Percentiles rank a stretch among this genome's conserved stretches.
These are phyloP conservation scores for Gillenia trifoliata DNA, from an alignment of 306 rosid species.

Conservation along the genomic window DNA sequence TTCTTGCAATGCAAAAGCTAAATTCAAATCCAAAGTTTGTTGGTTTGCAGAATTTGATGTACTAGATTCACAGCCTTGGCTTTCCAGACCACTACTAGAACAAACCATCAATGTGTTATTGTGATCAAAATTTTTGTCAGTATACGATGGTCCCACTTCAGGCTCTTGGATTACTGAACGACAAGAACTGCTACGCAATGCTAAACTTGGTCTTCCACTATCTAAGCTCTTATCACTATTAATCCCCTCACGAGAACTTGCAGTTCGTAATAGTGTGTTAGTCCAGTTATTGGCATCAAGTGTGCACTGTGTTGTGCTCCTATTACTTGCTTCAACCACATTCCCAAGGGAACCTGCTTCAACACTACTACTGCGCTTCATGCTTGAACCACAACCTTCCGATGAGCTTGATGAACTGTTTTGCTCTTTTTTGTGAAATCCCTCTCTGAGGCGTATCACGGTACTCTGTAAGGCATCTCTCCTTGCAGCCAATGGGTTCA, in stretches of 20 bases:
- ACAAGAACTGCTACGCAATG: slow-evolving; percentile 87
- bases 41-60: slow-evolving; percentile 88
- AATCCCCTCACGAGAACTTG: slow-evolving; percentile 79
- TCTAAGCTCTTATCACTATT: slow-evolving; percentile 94
- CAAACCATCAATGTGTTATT: slow-evolving; percentile 64
- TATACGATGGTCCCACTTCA: slow-evolving; percentile 58
- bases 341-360: slow-evolving; percentile 80
- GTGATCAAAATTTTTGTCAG: slow-evolving; percentile 66
- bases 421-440: slow-evolving; percentile 90
- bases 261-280: slow-evolving; percentile 54
- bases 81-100: slow-evolving; percentile 89
- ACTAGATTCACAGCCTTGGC: slow-evolving; percentile 91
- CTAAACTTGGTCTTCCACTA: slow-evolving; percentile 98
- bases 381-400: slow-evolving; percentile 97
- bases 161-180: slow-evolving; percentile 86
- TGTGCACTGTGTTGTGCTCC: slow-evolving; percentile 46
- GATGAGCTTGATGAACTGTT: slow-evolving; percentile 97
- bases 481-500: slow-evolving; percentile 93
- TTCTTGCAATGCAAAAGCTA: slow-evolving; percentile 94
- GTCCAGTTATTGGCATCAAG: slow-evolving; percentile 82
- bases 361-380: slow-evolving; percentile 96
- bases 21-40: slow-evolving; percentile 78
- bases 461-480: slow-evolving; percentile 99
- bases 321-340: slow-evolving; percentile 61
- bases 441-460: slow-evolving; percentile 95